Percentiles rank a stretch among this genome's conserved stretches.
Conservation (phyloP, 2,329 filamentous ascomycete species). For the Geoglossum cookeanum region DNA sequence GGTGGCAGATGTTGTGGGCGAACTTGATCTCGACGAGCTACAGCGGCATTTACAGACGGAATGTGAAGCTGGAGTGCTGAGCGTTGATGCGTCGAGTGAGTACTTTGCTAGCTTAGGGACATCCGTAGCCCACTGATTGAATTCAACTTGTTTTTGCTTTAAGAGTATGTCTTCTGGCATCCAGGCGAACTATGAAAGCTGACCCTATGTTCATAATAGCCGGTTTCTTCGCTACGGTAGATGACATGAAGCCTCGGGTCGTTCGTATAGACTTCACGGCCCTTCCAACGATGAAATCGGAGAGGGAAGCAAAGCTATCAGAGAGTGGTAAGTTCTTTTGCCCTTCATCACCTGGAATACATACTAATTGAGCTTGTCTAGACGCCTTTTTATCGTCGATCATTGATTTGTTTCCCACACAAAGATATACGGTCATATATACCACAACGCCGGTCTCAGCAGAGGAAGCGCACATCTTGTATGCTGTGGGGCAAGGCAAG, state of each 20-base stretch:
- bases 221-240: constrained; percentile 21
- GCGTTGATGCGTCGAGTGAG: constrained; percentile 23
- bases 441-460: constrained; percentile 38
- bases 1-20: constrained; percentile 33
- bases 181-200: neutral
- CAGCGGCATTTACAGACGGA: constrained; percentile 23
- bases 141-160: neutral
- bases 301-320: constrained; percentile 21
- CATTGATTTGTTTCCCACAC: constrained; percentile 26
- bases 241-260: constrained; percentile 22
- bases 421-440: constrained; percentile 58
- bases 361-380: constrained; percentile 4
- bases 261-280: constrained; percentile 27
- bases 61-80: constrained; percentile 26
- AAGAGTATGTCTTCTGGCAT: neutral
- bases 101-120: neutral
- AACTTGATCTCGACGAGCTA: constrained; percentile 25
- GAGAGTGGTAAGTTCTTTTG: constrained; percentile 21
- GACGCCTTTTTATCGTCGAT: constrained; percentile 25
- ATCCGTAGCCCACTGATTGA: constrained; percentile 5
- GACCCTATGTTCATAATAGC: constrained; percentile 13
- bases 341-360: neutral
- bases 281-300: constrained; percentile 18
- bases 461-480: constrained; percentile 17
- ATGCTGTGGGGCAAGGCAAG: neutral